phyloP scores from a whole-genome alignment of 2,329 filamentous ascomycete genomes.

The Penicillium brasilianum region DNA sequence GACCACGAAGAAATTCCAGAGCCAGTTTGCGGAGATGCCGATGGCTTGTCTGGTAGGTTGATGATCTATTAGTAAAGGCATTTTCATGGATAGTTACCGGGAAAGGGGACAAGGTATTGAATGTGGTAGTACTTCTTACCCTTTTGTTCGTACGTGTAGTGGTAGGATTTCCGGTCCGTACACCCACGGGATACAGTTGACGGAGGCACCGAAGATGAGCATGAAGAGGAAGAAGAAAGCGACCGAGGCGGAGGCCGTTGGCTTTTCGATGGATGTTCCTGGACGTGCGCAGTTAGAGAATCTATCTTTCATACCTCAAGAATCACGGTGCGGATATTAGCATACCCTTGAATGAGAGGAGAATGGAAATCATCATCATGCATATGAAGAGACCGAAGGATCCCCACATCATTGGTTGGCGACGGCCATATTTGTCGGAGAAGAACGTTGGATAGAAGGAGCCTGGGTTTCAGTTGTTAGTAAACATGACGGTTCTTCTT shows the following conservation, averaged over 20 bases:
- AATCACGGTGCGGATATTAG: neutral
- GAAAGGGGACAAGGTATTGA: neutral
- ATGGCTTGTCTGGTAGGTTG: neutral
- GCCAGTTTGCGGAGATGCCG: neutral
- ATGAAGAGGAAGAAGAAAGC: constrained; percentile 57
- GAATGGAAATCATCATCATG: neutral
- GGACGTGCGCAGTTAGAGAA: neutral
- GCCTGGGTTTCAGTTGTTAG: no score
- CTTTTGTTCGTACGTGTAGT: neutral
- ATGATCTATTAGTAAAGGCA: no score
- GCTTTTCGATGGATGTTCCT: constrained; percentile 31
- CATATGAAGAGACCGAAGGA: constrained; percentile 40
- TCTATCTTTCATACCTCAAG: neutral
- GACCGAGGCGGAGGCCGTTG: constrained; percentile 53
- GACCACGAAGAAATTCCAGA: neutral
- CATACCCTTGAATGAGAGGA: neutral
- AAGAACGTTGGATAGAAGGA: constrained; percentile 54
- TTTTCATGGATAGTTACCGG: no score
- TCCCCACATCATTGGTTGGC: constrained; percentile 46
- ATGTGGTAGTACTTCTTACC: neutral
- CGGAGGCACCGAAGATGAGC: constrained; percentile 51
- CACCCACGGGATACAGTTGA: constrained; percentile 58
- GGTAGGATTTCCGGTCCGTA: constrained; percentile 46
- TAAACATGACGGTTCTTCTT: no score
- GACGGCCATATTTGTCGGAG: constrained; percentile 49